Conservation (phyloP, 2,329 filamentous ascomycete species). For the Aspergillus tamarii region DNA sequence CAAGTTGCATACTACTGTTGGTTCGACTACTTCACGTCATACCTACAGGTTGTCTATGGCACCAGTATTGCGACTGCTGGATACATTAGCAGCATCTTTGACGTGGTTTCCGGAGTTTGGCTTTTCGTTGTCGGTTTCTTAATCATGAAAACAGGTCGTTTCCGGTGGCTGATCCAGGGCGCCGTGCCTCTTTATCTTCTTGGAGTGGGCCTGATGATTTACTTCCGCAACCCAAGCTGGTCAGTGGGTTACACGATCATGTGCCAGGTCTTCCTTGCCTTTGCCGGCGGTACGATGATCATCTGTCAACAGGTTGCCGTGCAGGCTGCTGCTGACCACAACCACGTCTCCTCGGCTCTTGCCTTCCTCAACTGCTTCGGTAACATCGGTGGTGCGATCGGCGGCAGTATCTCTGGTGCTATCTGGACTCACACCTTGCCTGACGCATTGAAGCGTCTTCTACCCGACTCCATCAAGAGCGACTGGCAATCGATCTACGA, state of each 20-base stretch:
- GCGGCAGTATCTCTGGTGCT: conserved; percentile 32
- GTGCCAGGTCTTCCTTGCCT: conserved; percentile 59
- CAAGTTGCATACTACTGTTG: conserved; percentile 26
- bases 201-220: conserved; percentile 55
- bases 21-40: conserved; percentile 36
- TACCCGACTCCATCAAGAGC: conserved; percentile 22
- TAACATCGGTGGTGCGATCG: conserved; percentile 37
- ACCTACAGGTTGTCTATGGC: conserved; percentile 40
- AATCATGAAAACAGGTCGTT: conserved; percentile 52
- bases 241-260: conserved; percentile 56
- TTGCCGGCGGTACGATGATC: conserved; percentile 54
- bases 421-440: conserved; percentile 38
- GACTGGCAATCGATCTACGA: conserved; percentile 18
- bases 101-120: conserved; percentile 58
- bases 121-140: conserved; percentile 57
- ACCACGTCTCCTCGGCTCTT: conserved; percentile 56
- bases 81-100: conserved; percentile 53
- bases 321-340: conserved; percentile 55
- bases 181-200: conserved; percentile 54
- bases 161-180: conserved; percentile 54
- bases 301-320: conserved; percentile 58
- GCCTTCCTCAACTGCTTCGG: conserved; percentile 46
- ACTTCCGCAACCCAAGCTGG: conserved; percentile 52
- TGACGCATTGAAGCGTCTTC: conserved; percentile 43
- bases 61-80: conserved; percentile 33